Base-by-base conservation (phyloP, 2,329 filamentous ascomycete species). In the Botryotinia convoluta region DNA sequence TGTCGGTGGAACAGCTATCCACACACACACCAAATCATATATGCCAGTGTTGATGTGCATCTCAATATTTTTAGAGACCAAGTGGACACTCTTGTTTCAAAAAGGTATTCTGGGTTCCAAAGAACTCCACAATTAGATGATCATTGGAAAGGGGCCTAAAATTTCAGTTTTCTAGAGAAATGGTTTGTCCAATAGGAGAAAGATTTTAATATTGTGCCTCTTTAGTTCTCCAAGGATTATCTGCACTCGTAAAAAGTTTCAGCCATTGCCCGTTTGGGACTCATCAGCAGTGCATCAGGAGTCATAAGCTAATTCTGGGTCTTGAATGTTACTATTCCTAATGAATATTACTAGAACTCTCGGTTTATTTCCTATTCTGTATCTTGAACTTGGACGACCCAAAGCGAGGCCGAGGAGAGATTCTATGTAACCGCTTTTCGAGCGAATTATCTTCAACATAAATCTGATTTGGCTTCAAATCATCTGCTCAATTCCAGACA, bases 331-430 rank as follows among this genome's bases (percentile, higher is more conserved):
- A 54, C 14, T 45, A 29, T 42, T n/a, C 20, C 37, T 60, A n/a
- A 39, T 54, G 45, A 32, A 48, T 37, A 37, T n/a, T 32, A 29
- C 32, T 18, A 60, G 20, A 60, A 68, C 22, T 42, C n/a, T 68
- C 62, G 62, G 62, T 32, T 42, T 68, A 51, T 48, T 72, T 60
- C 71, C 71, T 68, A 45, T 59, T 72, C 16, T 35, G 42, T 48
- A 22, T 68, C 29, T 3, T 48, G 14, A n/a, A 59, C 10, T 51
- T 29, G 8, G n/a, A 26, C 7, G 26, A 7, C 44, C 29, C 12
- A 61, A 64, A 54, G 32, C 44, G 5, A 16, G 12, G 29, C 35
- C 51, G 22, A 22, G 39, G 45, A 22, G 32, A 67, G 39, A 39
- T 12, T 45, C 45, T 16, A 48, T 45, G 29, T 45, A 59, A 39